Evolutionary conservation across 306 rosid genomes (phyloP).

Genomic region (Adenanthera pavonina): DNA sequence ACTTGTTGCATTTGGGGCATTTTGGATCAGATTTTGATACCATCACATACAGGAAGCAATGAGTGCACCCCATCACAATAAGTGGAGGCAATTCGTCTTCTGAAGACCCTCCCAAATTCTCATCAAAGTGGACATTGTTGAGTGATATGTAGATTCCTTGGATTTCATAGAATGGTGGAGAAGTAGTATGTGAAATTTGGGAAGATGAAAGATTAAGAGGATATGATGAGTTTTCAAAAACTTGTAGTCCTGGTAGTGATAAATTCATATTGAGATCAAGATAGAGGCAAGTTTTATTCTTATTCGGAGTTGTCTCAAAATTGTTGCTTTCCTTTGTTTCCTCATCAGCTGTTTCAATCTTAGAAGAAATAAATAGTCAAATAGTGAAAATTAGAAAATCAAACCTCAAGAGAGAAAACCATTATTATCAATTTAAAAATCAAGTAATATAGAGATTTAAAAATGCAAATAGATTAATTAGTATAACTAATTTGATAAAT

Average conservation of each 20-base stretch:
- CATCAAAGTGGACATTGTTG: neutral
- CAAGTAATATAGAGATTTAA: no score
- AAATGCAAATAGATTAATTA: no score
- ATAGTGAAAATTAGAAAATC: neutral
- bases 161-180: neutral
- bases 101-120: neutral
- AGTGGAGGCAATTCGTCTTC: neutral
- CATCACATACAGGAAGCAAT: slow-evolving; percentile 45
- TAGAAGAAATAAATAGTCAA: neutral
- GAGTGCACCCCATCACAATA: slow-evolving; percentile 36
- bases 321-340: neutral
- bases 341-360: slow-evolving; percentile 1
- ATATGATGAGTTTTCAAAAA: neutral
- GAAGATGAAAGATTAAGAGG: neutral
- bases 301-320: neutral
- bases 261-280: slow-evolving; percentile 1
- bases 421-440: no score
- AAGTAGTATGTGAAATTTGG: neutral
- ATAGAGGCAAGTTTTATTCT: neutral
- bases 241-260: neutral
- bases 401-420: neutral
- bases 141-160: neutral
- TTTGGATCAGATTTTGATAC: slow-evolving; percentile 23
- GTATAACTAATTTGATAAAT: no score
- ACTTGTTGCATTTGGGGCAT: slow-evolving; percentile 44